Percentiles rank a stretch among this genome's conserved stretches.
Conservation (phyloP, 108 stramenopile genomes). For the Cyclostephanos tholiformis region DNA sequence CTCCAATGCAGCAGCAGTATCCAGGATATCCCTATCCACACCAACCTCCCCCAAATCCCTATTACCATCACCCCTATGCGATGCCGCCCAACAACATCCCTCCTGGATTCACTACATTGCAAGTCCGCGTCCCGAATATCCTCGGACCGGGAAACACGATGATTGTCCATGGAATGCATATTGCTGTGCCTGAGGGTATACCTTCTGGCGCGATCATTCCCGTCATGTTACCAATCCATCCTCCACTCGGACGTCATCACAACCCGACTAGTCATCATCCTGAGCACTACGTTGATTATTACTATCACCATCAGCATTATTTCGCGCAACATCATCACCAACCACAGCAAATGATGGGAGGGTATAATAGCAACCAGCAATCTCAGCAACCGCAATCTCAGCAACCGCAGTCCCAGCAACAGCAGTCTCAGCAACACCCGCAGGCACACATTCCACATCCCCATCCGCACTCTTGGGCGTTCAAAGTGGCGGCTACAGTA, state of each 20-base stretch:
- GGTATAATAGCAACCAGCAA: not conserved
- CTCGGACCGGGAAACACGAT: conserved; percentile 64
- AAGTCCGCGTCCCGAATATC: conserved; percentile 64
- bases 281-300: conserved; percentile 7
- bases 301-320: conserved; percentile 10
- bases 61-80: not conserved
- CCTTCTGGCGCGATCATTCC: conserved; percentile 72
- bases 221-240: conserved; percentile 62
- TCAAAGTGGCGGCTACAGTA: not conserved
- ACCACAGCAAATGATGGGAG: conserved; percentile 5
- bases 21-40: conserved; percentile 16
- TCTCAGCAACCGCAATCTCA: not conserved
- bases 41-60: conserved; percentile 11
- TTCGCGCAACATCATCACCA: conserved; percentile 15
- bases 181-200: conserved; percentile 68
- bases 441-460: not conserved
- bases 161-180: conserved; percentile 61
- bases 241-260: conserved; percentile 1
- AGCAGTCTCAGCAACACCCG: not conserved
- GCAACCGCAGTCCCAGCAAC: conserved; percentile 3
- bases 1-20: not conserved
- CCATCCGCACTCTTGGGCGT: conserved; percentile 6
- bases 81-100: conserved; percentile 17
- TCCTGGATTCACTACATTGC: conserved; percentile 53
- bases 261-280: conserved; percentile 22